Percentiles rank a stretch among this genome's conserved stretches.
phyloP scores from a whole-genome alignment of 352 stramenopile species.

The Pilasporangium apinafurcum region DNA sequence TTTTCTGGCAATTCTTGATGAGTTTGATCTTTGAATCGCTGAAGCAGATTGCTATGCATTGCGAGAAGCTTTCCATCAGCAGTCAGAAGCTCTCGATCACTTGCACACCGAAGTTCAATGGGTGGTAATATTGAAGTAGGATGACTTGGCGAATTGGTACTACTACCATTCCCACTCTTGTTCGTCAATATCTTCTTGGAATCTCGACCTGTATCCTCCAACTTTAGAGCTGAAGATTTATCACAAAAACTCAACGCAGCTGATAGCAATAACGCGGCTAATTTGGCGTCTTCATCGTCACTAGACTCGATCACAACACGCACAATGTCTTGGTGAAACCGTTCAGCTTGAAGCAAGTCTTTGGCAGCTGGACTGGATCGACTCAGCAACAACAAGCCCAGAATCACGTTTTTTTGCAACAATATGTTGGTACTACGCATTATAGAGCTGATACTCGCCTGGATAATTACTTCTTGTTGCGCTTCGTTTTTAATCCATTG shows the following conservation, averaged over 20 bases:
- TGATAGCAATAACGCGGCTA: constrained; percentile 2
- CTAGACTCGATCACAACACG: background rate
- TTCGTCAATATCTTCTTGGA: background rate
- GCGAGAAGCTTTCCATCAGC: constrained; percentile 1
- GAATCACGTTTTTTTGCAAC: constrained; percentile 7
- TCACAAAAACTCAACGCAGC: constrained; percentile 5
- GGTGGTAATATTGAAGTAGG: no score
- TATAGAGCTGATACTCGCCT: background rate
- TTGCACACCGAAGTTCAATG: background rate
- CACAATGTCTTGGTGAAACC: constrained; percentile 2
- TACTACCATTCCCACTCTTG: background rate
- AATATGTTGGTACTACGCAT: constrained; percentile 7
- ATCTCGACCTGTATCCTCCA: constrained; percentile 3
- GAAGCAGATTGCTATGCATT: background rate
- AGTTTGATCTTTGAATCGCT: background rate
- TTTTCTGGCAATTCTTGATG: background rate
- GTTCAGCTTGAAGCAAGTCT: background rate
- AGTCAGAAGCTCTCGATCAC: background rate
- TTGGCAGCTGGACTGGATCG: background rate
- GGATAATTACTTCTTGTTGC: background rate
- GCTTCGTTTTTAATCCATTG: constrained; percentile 1
- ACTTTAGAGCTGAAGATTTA: constrained; percentile 2
- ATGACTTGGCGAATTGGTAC: no score
- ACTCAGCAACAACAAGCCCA: constrained; percentile 1
- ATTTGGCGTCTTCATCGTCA: constrained; percentile 2